Conservation (phyloP, 257 asterid species). For the Jacaranda copaia region DNA sequence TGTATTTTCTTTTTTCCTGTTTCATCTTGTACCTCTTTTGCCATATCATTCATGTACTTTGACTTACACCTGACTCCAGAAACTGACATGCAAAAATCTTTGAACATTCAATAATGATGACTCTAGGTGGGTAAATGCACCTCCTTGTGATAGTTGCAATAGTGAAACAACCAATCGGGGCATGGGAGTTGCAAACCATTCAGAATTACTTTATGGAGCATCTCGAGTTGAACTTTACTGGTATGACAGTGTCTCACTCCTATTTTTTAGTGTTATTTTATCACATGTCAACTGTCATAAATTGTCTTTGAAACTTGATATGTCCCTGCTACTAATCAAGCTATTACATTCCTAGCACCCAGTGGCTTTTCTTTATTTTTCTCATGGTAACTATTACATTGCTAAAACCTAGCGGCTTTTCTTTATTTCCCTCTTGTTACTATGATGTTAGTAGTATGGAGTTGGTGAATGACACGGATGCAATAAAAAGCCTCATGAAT, state of each 20-base stretch:
- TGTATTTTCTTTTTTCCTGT: neutral
- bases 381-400: constrained; percentile 19
- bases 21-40: constrained; percentile 25
- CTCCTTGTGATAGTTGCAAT: constrained; percentile 86
- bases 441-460: constrained; percentile 8
- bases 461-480: constrained; percentile 7
- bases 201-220: constrained; percentile 76
- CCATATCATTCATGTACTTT: constrained; percentile 12
- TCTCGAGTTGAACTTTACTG: constrained; percentile 87
- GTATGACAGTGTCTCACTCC: constrained; percentile 44
- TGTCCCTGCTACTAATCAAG: constrained; percentile 23
- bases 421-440: constrained; percentile 19
- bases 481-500: neutral
- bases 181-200: constrained; percentile 70
- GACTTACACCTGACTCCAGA: constrained; percentile 13
- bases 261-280: constrained; percentile 2
- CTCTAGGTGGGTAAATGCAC: constrained; percentile 92
- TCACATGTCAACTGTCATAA: constrained; percentile 27
- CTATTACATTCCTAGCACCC: neutral
- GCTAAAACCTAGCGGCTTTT: neutral
- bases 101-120: constrained; percentile 32
- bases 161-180: constrained; percentile 74
- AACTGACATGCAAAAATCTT: constrained; percentile 32
- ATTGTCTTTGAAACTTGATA: constrained; percentile 19
- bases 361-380: constrained; percentile 3